Evolutionary conservation across 495 filamentous ascomycete species (phyloP).

Genomic region (Hypoxylon lenormandii): DNA sequence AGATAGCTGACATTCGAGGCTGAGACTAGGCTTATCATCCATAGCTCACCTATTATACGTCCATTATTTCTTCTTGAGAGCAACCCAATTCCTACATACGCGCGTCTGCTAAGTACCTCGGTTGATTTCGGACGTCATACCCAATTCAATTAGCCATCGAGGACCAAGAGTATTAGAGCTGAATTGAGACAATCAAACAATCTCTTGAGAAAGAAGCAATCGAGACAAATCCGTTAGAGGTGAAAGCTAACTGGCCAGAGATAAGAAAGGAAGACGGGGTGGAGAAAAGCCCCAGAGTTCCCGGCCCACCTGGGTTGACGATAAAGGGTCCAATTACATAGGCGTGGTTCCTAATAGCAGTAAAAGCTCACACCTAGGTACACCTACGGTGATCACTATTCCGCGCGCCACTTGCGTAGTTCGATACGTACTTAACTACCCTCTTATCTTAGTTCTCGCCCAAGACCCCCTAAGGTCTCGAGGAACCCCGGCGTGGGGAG

Average conservation of each 20-base stretch:
- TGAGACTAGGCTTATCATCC: not conserved
- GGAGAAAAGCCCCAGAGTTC: slow-evolving; percentile 20
- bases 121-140: slow-evolving; percentile 7
- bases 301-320: not conserved
- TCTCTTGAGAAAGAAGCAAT: not conserved
- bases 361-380: too few relatives aligned
- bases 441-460: too few relatives aligned
- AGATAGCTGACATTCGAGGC: not conserved
- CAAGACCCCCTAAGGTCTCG: not conserved
- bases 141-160: slow-evolving; percentile 5
- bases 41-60: not conserved
- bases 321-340: slow-evolving; percentile 2
- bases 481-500: not conserved
- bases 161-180: slow-evolving; percentile 5
- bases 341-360: not conserved
- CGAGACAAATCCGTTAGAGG: not conserved
- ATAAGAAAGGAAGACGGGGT: slow-evolving; percentile 28
- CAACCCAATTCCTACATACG: not conserved
- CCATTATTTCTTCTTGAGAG: slow-evolving; percentile 1
- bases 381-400: too few relatives aligned
- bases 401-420: too few relatives aligned
- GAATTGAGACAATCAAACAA: slow-evolving; percentile 18
- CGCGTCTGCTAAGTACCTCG: too few relatives aligned
- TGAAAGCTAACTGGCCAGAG: slow-evolving; percentile 35
- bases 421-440: too few relatives aligned